Evolutionary conservation across 192 early-diverging fungal genomes (phyloP).

Genomic region (Phycomyces nitens): DNA sequence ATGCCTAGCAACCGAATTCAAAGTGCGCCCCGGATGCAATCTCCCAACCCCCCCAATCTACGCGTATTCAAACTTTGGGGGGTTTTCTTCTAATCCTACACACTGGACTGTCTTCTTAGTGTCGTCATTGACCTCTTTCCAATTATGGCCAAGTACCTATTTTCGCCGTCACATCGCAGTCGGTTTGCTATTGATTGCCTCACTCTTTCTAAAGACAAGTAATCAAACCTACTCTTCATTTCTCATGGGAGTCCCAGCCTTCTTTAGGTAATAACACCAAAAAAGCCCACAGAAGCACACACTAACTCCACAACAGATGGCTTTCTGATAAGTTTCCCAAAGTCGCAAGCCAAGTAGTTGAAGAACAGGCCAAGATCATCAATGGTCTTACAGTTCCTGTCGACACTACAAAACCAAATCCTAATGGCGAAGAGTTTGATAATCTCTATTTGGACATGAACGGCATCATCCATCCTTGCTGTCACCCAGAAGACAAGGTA

Average conservation of each 20-base stretch:
- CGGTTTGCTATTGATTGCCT: background rate
- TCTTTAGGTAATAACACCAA: slow-evolving; percentile 53
- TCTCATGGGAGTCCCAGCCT: slow-evolving; percentile 78
- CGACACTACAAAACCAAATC: slow-evolving; percentile 85
- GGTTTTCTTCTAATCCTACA: too few species aligned
- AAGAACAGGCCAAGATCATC: slow-evolving; percentile 64
- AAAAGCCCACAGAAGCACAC: background rate
- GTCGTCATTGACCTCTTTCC: background rate
- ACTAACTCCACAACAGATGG: slow-evolving; percentile 46
- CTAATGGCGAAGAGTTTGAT: slow-evolving; percentile 89
- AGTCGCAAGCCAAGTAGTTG: slow-evolving; percentile 63
- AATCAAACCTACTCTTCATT: background rate
- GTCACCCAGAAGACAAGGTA: slow-evolving; percentile 74
- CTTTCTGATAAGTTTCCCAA: slow-evolving; percentile 73
- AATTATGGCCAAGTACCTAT: background rate
- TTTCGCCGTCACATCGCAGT: slow-evolving; percentile 2
- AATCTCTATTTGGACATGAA: slow-evolving; percentile 99
- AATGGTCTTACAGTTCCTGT: slow-evolving; percentile 80
- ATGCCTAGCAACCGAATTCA: too few species aligned
- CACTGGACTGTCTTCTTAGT: too few species aligned
- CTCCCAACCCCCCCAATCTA: too few species aligned
- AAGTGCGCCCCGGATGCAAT: too few species aligned
- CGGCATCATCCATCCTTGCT: slow-evolving; percentile 87
- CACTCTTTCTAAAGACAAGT: background rate
- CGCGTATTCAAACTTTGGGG: too few species aligned